Base-by-base conservation (phyloP, 2,329 filamentous ascomycete genomes). In the Fusarium acutatum region DNA sequence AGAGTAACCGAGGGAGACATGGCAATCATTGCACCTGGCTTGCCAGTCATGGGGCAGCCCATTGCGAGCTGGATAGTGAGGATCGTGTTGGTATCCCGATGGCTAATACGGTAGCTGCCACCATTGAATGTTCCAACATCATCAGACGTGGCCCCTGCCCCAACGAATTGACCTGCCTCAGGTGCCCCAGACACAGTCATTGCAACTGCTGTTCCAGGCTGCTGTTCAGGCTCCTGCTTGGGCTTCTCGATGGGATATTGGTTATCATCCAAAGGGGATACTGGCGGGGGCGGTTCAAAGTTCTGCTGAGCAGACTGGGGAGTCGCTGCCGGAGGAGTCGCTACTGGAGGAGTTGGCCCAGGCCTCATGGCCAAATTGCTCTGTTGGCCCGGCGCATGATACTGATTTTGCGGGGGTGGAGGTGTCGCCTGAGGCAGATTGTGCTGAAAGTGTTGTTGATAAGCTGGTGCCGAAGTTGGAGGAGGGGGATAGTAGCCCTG, bases 61-160 rank as follows among this genome's bases (percentile, higher is more conserved):
- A 96, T 93, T 18, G 96, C 96, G 50, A 98, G 84, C 81, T 98
- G 96, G 28, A 98, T 83, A 1, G 95, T 98, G 70, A 98, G 83
- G 74, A 98, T 92, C 2, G 93, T 95, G 81, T 98, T 99, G 66
- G 90, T 92, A 81, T 98, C 95, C 28, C 96, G 89, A 80, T 99
- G 96, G 78, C 94, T 96, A 80, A 98, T 95, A 47, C 96, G 89
- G 81, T 96, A 99, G 79, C 93, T 96, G 18, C 96, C 96, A 22
- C 96, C 96, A 80, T 98, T 98, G 86, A 98, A 99, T 0, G 93
- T 96, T n/a, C 96, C 96, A 4, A 97, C 90, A 76, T 97, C 95
- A 81, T 98, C 96, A 35, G 90, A 86, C 2, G 88, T 88, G 2
- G 92, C 85, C 40, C 66, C 70, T 0, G 88, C 90, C 35, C 93